Conservation (phyloP, 257 asterid genomes). For the Lycium ferocissimum region DNA sequence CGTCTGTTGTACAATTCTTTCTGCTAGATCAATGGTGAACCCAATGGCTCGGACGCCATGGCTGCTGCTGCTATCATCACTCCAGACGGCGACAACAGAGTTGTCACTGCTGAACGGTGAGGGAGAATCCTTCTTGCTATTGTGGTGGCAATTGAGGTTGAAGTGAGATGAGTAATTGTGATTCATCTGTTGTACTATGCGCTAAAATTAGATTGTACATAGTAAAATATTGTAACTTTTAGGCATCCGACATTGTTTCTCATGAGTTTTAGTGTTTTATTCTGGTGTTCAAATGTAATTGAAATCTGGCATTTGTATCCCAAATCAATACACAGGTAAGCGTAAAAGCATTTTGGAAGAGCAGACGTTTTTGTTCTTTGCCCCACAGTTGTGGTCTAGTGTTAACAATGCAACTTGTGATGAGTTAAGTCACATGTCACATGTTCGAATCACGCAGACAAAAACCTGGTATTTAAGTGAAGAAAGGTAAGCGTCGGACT, state of each 20-base stretch:
- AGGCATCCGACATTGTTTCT: slow-evolving; percentile 23
- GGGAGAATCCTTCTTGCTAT: slow-evolving; percentile 22
- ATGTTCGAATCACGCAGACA: background rate
- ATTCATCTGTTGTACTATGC: slow-evolving; percentile 16
- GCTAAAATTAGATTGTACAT: slow-evolving; percentile 23
- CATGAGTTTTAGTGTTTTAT: slow-evolving; percentile 6
- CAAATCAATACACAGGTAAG: background rate
- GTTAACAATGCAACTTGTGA: background rate
- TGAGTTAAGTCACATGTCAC: background rate
- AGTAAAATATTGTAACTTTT: slow-evolving; percentile 25
- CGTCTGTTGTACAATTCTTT: background rate
- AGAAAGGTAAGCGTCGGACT: background rate
- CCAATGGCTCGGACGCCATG: slow-evolving; percentile 48
- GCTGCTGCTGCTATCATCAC: slow-evolving; percentile 52
- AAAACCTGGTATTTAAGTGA: background rate
- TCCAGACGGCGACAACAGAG: slow-evolving; percentile 52
- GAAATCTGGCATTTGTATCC: background rate
- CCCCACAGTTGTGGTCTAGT: background rate
- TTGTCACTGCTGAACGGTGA: slow-evolving; percentile 40
- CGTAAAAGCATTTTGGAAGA: background rate
- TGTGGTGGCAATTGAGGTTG: slow-evolving; percentile 5
- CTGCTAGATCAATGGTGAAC: slow-evolving; percentile 62
- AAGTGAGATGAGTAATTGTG: slow-evolving; percentile 13
- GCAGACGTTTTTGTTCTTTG: background rate
- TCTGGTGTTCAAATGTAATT: slow-evolving; percentile 29